Conservation (phyloP, 108 stramenopile genomes). For the Nitzschia putrida region DNA sequence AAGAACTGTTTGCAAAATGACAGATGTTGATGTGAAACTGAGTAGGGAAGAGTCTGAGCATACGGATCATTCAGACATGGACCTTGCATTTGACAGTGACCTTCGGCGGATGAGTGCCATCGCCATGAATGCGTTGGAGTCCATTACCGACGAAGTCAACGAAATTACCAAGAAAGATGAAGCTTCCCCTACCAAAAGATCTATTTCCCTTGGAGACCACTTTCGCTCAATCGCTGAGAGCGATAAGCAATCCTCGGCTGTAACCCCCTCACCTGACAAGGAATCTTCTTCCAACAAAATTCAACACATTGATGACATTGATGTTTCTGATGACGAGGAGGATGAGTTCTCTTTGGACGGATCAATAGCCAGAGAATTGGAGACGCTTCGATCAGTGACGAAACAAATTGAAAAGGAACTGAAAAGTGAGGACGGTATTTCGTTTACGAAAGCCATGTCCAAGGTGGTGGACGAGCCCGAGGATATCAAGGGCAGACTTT, state of each 20-base stretch:
- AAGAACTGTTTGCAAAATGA: not conserved
- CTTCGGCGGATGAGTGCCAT: slow-evolving; percentile 12
- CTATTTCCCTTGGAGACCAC: not conserved
- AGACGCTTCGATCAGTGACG: slow-evolving; percentile 1
- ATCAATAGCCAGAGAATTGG: slow-evolving; percentile 13
- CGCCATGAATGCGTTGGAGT: slow-evolving; percentile 12
- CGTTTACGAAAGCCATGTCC: slow-evolving; percentile 7
- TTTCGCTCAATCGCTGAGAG: not conserved
- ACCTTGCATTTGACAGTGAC: slow-evolving; percentile 8
- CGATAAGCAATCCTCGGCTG: not conserved
- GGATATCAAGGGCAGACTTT: slow-evolving; percentile 9
- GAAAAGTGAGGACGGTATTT: slow-evolving; percentile 7
- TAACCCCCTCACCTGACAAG: not conserved
- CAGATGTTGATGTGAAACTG: not conserved
- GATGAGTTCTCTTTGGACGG: slow-evolving; percentile 8
- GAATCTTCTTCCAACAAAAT: not conserved
- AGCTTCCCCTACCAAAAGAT: not conserved
- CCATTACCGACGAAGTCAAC: slow-evolving; percentile 16
- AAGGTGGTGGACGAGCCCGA: not conserved
- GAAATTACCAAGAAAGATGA: not conserved
- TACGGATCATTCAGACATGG: slow-evolving; percentile 5
- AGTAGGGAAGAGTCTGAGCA: not conserved
- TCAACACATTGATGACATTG: slow-evolving; percentile 20
- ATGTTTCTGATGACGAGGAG: slow-evolving; percentile 2
- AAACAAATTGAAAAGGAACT: slow-evolving; percentile 18